Evolutionary conservation across 306 rosid species (phyloP).

Genomic region (Dryas drummondii): DNA sequence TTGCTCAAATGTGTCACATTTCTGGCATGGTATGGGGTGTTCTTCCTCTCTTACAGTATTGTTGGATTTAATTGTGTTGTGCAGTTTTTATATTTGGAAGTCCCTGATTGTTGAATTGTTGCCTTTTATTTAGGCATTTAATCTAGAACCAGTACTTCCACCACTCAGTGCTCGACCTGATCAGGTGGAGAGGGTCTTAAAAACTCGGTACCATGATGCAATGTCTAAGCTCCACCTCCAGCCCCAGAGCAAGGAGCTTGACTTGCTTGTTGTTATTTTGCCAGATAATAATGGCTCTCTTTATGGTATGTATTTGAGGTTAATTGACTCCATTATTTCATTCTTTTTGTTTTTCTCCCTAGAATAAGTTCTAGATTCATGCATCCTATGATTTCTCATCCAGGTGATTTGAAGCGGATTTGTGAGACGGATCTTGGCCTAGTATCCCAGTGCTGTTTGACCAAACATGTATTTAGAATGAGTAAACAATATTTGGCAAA

Average conservation of each 20-base stretch:
- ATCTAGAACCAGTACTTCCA: constrained; percentile 76
- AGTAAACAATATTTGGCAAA: constrained; percentile 92
- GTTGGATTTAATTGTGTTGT: not conserved
- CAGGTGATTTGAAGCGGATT: constrained; percentile 88
- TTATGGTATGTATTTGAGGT: constrained; percentile 55
- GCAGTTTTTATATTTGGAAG: not conserved
- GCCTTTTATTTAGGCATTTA: constrained; percentile 49
- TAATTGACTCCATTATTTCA: not conserved
- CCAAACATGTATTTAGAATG: constrained; percentile 82
- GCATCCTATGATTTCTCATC: constrained; percentile 13
- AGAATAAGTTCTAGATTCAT: not conserved
- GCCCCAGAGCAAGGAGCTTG: constrained; percentile 63
- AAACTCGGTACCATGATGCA: constrained; percentile 75
- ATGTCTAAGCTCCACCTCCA: constrained; percentile 50
- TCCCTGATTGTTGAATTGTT: not conserved
- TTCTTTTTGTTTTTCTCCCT: not conserved
- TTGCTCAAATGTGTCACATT: constrained; percentile 79
- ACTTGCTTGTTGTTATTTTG: constrained; percentile 80
- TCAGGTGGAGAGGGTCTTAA: constrained; percentile 83
- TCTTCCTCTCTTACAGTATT: not conserved
- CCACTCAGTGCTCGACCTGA: constrained; percentile 68
- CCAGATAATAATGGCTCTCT: constrained; percentile 96
- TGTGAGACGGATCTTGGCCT: constrained; percentile 97
- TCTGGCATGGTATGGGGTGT: constrained; percentile 86
- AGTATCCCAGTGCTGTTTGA: constrained; percentile 92